phyloP scores from a whole-genome alignment of 2,329 filamentous ascomycete species.

The Cladophialophora bantiana region DNA sequence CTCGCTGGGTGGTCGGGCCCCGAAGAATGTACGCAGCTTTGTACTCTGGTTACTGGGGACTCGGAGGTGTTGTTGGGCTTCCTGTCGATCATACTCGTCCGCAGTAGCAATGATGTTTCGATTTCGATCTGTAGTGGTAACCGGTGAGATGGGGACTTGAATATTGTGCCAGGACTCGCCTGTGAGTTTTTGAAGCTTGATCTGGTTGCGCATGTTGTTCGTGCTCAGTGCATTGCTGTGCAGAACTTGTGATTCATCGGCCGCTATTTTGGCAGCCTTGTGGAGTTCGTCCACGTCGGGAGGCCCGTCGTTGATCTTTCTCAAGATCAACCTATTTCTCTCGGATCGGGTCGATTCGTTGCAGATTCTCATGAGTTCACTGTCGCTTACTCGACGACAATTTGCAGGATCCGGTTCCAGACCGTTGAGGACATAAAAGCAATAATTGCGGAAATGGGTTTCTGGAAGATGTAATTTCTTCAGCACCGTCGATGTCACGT shows the following conservation, averaged over 20 bases:
- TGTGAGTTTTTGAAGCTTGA: slow-evolving; percentile 87
- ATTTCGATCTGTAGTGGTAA: slow-evolving; percentile 50
- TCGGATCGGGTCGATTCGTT: slow-evolving; percentile 85
- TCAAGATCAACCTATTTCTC: slow-evolving; percentile 85
- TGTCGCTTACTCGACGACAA: slow-evolving; percentile 82
- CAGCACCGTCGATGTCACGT: slow-evolving; percentile 88
- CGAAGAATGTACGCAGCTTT: slow-evolving; percentile 73
- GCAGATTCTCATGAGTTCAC: slow-evolving; percentile 88
- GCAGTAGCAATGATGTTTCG: slow-evolving; percentile 47
- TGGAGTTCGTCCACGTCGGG: slow-evolving; percentile 86
- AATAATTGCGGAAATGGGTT: slow-evolving; percentile 92
- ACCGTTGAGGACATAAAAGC: slow-evolving; percentile 91
- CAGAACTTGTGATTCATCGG: slow-evolving; percentile 81
- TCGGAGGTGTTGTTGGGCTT: slow-evolving; percentile 37
- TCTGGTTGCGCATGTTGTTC: slow-evolving; percentile 77
- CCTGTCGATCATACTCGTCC: slow-evolving; percentile 57
- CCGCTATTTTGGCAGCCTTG: slow-evolving; percentile 84
- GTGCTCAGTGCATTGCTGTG: slow-evolving; percentile 67
- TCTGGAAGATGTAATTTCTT: slow-evolving; percentile 88
- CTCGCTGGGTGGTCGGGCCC: slow-evolving; percentile 91
- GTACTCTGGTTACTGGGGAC: slow-evolving; percentile 43
- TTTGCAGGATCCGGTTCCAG: slow-evolving; percentile 81
- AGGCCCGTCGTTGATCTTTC: slow-evolving; percentile 90
- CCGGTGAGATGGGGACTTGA: slow-evolving; percentile 85
- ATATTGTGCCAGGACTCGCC: slow-evolving; percentile 87